Percentiles rank a stretch among this genome's conserved stretches.
phyloP scores from a whole-genome alignment of 2,329 filamentous ascomycete genomes.

The Huntiella savannae region DNA sequence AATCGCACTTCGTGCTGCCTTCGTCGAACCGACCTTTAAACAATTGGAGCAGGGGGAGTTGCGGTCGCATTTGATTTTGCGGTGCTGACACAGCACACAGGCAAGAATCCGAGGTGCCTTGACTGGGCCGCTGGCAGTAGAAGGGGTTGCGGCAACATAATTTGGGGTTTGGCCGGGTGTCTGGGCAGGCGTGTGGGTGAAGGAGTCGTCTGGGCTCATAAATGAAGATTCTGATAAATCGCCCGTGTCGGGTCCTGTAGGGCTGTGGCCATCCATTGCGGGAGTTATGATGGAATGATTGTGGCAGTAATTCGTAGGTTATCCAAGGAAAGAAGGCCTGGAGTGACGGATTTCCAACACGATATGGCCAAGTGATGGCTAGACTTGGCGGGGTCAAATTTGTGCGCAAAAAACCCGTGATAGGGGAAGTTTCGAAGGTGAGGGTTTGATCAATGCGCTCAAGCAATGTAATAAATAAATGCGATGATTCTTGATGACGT shows the following conservation, averaged over 20 bases:
- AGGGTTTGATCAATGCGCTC: no score
- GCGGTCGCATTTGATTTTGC: conserved; percentile 44
- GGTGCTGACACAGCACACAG: conserved; percentile 39
- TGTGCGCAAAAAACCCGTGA: no score
- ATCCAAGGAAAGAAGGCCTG: no score
- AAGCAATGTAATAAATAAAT: no score
- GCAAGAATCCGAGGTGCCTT: conserved; percentile 30
- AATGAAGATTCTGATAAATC: conserved; percentile 1
- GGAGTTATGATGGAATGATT: not conserved
- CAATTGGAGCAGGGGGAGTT: conserved; percentile 41
- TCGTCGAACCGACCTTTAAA: conserved; percentile 28
- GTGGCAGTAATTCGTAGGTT: no score
- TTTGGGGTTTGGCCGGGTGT: conserved; percentile 3
- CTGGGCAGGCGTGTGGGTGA: conserved; percentile 4
- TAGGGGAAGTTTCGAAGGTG: no score
- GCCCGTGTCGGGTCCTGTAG: conserved; percentile 2
- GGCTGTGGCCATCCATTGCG: conserved; percentile 6
- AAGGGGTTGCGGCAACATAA: conserved; percentile 1
- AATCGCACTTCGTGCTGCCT: not conserved
- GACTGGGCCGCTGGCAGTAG: conserved; percentile 11
- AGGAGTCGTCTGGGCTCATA: conserved; percentile 5
- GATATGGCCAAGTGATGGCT: no score
- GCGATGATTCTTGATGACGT: no score
- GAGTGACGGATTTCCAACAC: no score
- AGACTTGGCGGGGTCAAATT: no score